Evolutionary conservation across 2,329 filamentous ascomycete species (phyloP).

Genomic region (Geosmithia flava): DNA sequence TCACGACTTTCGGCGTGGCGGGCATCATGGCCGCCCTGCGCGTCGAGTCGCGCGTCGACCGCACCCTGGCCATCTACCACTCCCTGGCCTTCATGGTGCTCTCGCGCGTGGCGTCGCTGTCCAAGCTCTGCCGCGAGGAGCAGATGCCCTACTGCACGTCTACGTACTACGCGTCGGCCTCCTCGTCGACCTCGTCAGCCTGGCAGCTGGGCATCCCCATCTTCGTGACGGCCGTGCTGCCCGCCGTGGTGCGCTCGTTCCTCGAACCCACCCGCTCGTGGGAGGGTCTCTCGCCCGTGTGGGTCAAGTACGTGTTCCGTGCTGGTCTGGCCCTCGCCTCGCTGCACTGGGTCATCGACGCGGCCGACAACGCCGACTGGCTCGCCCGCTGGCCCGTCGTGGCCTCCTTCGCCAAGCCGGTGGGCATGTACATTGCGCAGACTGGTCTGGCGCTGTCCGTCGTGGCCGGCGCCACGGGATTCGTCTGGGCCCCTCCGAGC

Average conservation of each 20-base stretch:
- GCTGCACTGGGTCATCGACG: conserved; percentile 78
- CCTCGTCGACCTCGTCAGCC: conserved; percentile 80
- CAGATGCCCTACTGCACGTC: conserved; percentile 96
- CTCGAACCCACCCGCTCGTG: conserved; percentile 76
- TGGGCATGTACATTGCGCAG: conserved; percentile 69
- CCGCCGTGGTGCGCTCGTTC: conserved; percentile 66
- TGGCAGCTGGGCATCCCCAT: conserved; percentile 84
- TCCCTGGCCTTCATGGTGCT: conserved; percentile 73
- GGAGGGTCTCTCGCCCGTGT: conserved; percentile 71
- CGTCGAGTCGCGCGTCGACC: conserved; percentile 52
- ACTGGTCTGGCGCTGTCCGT: conserved; percentile 67
- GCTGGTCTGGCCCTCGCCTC: conserved; percentile 64
- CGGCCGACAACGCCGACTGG: conserved; percentile 80
- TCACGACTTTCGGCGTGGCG: conserved; percentile 75
- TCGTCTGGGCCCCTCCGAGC: conserved; percentile 74
- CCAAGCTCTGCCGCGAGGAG: conserved; percentile 89
- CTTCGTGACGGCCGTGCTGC: conserved; percentile 57
- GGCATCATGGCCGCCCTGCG: conserved; percentile 64
- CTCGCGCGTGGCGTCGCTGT: conserved; percentile 70
- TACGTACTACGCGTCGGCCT: conserved; percentile 87
- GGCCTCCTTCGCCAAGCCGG: conserved; percentile 54
- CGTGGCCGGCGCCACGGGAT: conserved; percentile 74
- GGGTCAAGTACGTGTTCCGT: conserved; percentile 74
- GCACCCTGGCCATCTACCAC: conserved; percentile 70
- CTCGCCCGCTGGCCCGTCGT: conserved; percentile 37